Conservation (phyloP, 257 asterid species). For the Gentiana macrophylla region DNA sequence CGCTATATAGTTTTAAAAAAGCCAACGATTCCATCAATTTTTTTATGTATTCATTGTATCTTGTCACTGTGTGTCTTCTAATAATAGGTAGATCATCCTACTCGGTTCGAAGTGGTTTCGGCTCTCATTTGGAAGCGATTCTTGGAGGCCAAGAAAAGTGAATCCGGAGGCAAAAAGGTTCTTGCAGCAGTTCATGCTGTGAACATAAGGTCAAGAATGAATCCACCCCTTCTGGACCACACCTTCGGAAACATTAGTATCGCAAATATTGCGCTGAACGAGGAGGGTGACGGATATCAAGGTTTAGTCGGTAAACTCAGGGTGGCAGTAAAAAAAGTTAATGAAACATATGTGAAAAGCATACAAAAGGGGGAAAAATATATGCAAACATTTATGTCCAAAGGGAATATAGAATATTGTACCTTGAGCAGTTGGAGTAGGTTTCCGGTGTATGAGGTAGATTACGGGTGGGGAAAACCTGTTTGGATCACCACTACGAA, state of each 20-base stretch:
- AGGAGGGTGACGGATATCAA: not conserved
- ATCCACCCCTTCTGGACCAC: conserved; percentile 14
- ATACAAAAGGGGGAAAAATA: conserved; percentile 8
- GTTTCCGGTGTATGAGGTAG: conserved; percentile 41
- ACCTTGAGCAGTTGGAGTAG: conserved; percentile 39
- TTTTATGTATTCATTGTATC: too few species aligned
- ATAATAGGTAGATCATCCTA: conserved; percentile 17
- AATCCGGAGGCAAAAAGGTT: not conserved
- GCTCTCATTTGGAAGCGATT: conserved; percentile 32
- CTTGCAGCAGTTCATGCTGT: conserved; percentile 24
- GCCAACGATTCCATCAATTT: too few species aligned
- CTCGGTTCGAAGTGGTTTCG: conserved; percentile 39
- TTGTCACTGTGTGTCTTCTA: too few species aligned
- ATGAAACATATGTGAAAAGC: conserved; percentile 13
- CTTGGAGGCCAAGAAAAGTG: conserved; percentile 6
- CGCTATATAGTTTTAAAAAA: too few species aligned
- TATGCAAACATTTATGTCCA: not conserved
- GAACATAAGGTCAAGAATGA: conserved; percentile 24
- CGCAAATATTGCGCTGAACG: conserved; percentile 7
- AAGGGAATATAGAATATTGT: conserved; percentile 16
- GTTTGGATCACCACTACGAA: conserved; percentile 24
- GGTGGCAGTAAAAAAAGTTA: conserved; percentile 17
- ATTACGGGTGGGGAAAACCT: conserved; percentile 44
- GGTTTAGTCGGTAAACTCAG: conserved; percentile 19
- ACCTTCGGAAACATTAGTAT: conserved; percentile 23